These are phyloP conservation scores for Ajuga chamaepitys DNA, from an alignment of 257 asterid species.

Conservation along the genomic window DNA sequence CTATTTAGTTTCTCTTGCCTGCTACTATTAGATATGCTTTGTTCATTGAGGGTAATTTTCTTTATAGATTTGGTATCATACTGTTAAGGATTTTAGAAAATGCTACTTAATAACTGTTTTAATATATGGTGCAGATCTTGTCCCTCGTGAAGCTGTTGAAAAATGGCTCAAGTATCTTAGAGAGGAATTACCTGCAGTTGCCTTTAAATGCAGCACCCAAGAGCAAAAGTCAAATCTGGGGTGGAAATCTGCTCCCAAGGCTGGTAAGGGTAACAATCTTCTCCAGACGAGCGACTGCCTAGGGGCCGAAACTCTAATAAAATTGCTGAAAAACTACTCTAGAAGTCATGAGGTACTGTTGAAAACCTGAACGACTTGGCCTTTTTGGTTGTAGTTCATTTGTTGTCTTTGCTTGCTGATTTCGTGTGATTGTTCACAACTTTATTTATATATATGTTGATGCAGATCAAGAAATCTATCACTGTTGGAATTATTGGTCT, in stretches of 20 bases:
- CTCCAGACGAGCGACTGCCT: constrained; percentile 91
- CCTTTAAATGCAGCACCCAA: constrained; percentile 93
- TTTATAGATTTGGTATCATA: neutral
- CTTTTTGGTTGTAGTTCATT: neutral
- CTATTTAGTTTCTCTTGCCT: no score
- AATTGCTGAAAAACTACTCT: constrained; percentile 55
- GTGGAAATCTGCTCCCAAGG: constrained; percentile 75
- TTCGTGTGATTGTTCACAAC: neutral
- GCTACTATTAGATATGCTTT: no score
- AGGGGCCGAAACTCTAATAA: constrained; percentile 82
- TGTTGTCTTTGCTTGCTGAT: neutral
- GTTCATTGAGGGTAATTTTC: neutral
- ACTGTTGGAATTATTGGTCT: constrained; percentile 92
- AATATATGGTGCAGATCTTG: constrained; percentile 56
- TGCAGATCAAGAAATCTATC: constrained; percentile 84
- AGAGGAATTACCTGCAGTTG: constrained; percentile 90
- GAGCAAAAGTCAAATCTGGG: constrained; percentile 90
- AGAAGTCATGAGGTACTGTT: constrained; percentile 24
- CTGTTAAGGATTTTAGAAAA: neutral
- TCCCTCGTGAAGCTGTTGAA: constrained; percentile 87
- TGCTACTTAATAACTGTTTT: neutral
- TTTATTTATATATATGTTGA: neutral
- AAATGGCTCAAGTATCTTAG: constrained; percentile 94
- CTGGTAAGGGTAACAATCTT: constrained; percentile 31
- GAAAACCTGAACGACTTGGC: neutral